Evolutionary conservation across 2,329 filamentous ascomycete species (phyloP).

Genomic region (Claviceps maximensis): DNA sequence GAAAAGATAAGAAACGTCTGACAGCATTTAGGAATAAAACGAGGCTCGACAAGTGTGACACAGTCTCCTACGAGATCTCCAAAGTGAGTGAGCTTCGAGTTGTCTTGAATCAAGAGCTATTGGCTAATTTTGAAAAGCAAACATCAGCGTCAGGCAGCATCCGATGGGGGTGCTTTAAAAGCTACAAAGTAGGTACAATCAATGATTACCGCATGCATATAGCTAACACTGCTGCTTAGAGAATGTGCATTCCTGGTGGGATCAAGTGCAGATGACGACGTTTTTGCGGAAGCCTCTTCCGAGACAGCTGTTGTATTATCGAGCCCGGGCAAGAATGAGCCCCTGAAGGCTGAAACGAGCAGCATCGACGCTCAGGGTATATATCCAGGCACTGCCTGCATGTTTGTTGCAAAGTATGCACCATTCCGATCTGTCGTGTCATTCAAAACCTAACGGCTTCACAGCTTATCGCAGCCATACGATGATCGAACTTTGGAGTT

Average conservation of each 20-base stretch:
- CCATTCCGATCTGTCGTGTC: not conserved
- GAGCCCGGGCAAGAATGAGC: not conserved
- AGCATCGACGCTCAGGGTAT: constrained; percentile 35
- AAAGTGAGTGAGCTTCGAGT: not conserved
- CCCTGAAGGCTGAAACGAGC: constrained; percentile 2
- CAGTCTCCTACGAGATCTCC: constrained; percentile 1
- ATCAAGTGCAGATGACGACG: constrained; percentile 10
- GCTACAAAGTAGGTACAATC: constrained; percentile 4
- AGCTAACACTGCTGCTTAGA: not conserved
- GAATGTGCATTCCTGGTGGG: constrained; percentile 8
- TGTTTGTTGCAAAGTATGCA: constrained; percentile 55
- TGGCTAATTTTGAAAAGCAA: constrained; percentile 1
- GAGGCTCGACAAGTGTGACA: constrained; percentile 1
- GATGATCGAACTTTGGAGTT: constrained; percentile 37
- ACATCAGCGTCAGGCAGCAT: constrained; percentile 3
- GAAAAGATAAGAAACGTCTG: too few species aligned
- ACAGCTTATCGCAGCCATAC: constrained; percentile 36
- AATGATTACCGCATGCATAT: not conserved
- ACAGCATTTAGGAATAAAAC: constrained; percentile 1
- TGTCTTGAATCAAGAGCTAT: not conserved
- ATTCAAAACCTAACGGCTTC: constrained; percentile 6
- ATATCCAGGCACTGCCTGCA: constrained; percentile 42
- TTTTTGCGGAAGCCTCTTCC: constrained; percentile 7
- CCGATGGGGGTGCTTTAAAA: constrained; percentile 5
- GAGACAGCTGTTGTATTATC: constrained; percentile 1